A percentile compares a stretch with the other conserved stretches of the same genome.
Conservation (phyloP, 257 asterid species). For the Nicotiana tabacum region DNA sequence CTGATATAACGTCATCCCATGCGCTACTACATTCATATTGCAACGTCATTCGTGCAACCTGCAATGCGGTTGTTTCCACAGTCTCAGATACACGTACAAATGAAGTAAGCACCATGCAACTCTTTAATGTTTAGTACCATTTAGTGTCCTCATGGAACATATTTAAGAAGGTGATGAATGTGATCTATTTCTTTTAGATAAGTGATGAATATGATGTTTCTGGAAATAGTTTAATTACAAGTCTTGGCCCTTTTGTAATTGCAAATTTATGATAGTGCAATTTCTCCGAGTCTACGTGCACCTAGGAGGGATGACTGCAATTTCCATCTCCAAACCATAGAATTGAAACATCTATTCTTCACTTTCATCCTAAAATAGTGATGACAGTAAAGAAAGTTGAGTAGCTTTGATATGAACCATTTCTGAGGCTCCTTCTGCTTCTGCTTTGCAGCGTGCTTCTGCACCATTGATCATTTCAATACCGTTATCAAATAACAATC, state of each 20-base stretch:
- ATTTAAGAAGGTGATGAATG: neutral
- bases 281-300: neutral
- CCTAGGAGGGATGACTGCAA: neutral
- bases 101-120: constrained; percentile 63
- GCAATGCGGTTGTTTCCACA: constrained; percentile 81
- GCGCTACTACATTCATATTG: constrained; percentile 84
- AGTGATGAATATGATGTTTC: neutral
- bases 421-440: neutral
- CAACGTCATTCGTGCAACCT: constrained; percentile 72
- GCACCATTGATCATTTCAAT: neutral
- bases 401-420: neutral
- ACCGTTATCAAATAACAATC: neutral
- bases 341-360: neutral
- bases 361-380: neutral
- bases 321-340: neutral
- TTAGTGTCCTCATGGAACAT: constrained; percentile 1
- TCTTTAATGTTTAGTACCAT: neutral
- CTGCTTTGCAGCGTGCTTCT: neutral
- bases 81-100: constrained; percentile 88
- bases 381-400: neutral
- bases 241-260: neutral
- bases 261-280: neutral
- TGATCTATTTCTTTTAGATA: neutral
- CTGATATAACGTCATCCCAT: constrained; percentile 82
- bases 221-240: constrained; percentile 1